Evolutionary conservation across 192 early-diverging fungal genomes (phyloP), one percentile per base, ranked within the genome.

Genomic region (Geosiphon pyriformis): DNA sequence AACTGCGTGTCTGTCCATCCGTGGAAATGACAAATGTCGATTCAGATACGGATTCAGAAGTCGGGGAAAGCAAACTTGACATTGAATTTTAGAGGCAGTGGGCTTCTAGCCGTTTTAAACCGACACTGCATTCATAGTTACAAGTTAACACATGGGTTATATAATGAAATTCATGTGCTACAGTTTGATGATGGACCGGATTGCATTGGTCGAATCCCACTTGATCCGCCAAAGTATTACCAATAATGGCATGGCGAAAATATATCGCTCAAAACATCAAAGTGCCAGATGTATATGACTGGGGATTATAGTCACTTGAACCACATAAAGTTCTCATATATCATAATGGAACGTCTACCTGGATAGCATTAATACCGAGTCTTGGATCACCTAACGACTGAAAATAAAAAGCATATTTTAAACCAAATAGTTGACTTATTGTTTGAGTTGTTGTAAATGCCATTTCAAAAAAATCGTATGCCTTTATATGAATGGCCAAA

Each of bases 401-500:
- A 58, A 34, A 34, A 58, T 20, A 58, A 58, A 29, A 58, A 58
- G 32, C 27, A 26, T 58, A 11, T 58, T 58, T n/a, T 58, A 29
- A 58, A 26, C 32, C 56, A 58, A 58, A 34, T 58, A 29, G 32
- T 58, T 29, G 56, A 58, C 32, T 29, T 26, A 4, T 32, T 58
- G 56, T 29, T 58, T n/a, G 29, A 58, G 27, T 58, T 58, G 27
- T 34, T 18, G 27, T 20, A 58, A 32, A 58, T 34, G 49, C 56
- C 32, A 29, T 17, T 58, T 58, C 31, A 29, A 58, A 29, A 26
- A 34, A 29, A 58, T 58, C 32, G 56, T 22, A 29, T 32, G 56
- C 31, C 56, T 58, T 29, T 58, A 58, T 17, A 58, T 58, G 56
- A 29, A 58, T n/a, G n/a, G n/a, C n/a, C n/a, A n/a, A n/a, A n/a